A percentile compares a stretch with the other conserved stretches of the same genome.
Conservation (phyloP, 345 rosid species). For the Citrus maxima region DNA sequence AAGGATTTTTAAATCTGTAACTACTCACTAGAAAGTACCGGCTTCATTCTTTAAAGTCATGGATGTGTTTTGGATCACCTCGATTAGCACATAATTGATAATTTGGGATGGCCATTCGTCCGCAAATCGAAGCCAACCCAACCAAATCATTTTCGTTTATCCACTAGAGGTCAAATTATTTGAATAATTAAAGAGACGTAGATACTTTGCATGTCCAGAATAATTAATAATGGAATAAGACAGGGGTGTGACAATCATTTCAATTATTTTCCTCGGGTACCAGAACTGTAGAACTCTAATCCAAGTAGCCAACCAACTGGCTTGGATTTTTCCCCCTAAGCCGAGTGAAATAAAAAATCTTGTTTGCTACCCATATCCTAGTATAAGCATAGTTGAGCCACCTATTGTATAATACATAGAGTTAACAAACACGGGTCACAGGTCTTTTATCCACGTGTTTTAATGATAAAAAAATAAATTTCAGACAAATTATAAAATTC, state of each 20-base stretch:
- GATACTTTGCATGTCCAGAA: neutral
- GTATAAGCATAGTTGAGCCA: neutral
- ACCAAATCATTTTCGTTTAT: neutral
- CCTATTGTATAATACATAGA: neutral
- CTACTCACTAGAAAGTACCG: neutral
- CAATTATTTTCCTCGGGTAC: neutral
- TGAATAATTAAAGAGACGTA: conserved; percentile 3
- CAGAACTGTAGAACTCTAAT: too few species aligned
- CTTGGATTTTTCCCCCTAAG: neutral
- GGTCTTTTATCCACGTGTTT: neutral
- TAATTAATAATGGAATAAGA: neutral
- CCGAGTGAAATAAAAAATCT: neutral
- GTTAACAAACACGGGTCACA: too few species aligned
- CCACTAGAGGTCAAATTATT: neutral
- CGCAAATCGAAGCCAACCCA: neutral
- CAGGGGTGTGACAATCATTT: conserved; percentile 1
- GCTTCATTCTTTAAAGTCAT: neutral
- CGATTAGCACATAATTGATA: neutral
- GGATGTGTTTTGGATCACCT: neutral
- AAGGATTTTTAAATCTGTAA: neutral
- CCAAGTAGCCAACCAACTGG: neutral
- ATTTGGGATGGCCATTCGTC: neutral
- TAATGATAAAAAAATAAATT: too few species aligned
- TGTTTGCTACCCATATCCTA: neutral
- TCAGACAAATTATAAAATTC: too few species aligned